Conservation (phyloP, 257 asterid genomes). For the Gentiana dahurica region DNA sequence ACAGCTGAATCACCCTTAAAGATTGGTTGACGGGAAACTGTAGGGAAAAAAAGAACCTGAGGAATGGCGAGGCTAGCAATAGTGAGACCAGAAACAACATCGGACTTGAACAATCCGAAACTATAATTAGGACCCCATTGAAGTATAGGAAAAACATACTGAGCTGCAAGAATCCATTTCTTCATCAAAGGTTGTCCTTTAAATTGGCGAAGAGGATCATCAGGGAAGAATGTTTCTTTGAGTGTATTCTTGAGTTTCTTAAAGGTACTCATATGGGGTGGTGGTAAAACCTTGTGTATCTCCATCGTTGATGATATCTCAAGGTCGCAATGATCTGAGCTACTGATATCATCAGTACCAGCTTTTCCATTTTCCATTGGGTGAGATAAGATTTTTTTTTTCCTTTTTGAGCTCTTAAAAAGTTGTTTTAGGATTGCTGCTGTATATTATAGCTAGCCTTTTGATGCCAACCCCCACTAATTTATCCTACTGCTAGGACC, state of each 20-base stretch:
- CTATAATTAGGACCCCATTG: slow-evolving; percentile 70
- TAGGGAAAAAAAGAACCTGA: slow-evolving; percentile 26
- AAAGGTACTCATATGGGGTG: slow-evolving; percentile 51
- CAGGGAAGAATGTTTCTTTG: slow-evolving; percentile 75
- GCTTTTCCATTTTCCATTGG: no score
- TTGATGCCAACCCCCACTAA: no score
- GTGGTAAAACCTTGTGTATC: slow-evolving; percentile 52
- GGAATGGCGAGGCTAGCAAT: slow-evolving; percentile 94
- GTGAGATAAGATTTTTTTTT: no score
- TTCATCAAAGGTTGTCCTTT: slow-evolving; percentile 38
- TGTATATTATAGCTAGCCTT: no score
- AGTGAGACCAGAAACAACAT: slow-evolving; percentile 87
- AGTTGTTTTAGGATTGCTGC: no score
- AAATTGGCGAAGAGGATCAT: slow-evolving; percentile 78
- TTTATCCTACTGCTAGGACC: no score
- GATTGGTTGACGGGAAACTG: no score
- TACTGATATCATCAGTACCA: no score
- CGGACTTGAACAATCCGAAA: slow-evolving; percentile 57
- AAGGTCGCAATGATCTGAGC: background rate
- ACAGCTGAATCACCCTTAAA: no score
- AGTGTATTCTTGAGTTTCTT: slow-evolving; percentile 42
- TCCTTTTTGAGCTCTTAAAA: no score
- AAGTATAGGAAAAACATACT: slow-evolving; percentile 59
- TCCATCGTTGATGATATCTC: slow-evolving; percentile 30
- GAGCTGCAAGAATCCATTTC: slow-evolving; percentile 44